A percentile compares a stretch with the other conserved stretches of the same genome.
Evolutionary conservation across 2,329 filamentous ascomycete genomes (phyloP).

Genomic region (Daldinia sp.): DNA sequence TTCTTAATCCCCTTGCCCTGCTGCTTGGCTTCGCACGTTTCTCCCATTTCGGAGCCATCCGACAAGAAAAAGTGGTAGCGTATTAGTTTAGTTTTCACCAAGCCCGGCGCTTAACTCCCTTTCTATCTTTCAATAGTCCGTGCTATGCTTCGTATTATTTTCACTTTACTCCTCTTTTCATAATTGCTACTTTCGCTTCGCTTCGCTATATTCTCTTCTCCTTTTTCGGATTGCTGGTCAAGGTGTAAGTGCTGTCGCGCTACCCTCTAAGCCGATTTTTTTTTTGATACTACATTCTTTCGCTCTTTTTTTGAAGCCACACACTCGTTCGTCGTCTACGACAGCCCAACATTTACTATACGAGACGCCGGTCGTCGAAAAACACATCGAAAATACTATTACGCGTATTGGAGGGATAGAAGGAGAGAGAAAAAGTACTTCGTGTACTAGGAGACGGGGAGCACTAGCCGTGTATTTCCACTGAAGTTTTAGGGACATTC

Average conservation of each 20-base stretch:
- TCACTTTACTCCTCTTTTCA: slow-evolving; percentile 29
- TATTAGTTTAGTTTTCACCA: slow-evolving; percentile 27
- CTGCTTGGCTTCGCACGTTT: slow-evolving; percentile 32
- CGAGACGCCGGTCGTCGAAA: slow-evolving; percentile 57
- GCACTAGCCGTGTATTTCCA: slow-evolving; percentile 13
- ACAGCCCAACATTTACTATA: slow-evolving; percentile 20
- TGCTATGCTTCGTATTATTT: slow-evolving; percentile 43
- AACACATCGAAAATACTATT: slow-evolving; percentile 33
- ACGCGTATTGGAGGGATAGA: slow-evolving; percentile 35
- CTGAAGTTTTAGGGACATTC: slow-evolving; percentile 7
- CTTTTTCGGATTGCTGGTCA: slow-evolving; percentile 38
- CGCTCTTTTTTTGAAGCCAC: slow-evolving; percentile 41
- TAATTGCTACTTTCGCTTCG: slow-evolving; percentile 43
- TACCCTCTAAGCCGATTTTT: slow-evolving; percentile 47
- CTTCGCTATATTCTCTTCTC: slow-evolving; percentile 39
- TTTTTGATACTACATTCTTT: slow-evolving; percentile 47
- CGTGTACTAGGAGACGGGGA: slow-evolving; percentile 38
- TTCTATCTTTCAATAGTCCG: slow-evolving; percentile 43
- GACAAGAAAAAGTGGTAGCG: slow-evolving; percentile 13
- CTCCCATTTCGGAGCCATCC: slow-evolving; percentile 38
- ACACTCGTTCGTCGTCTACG: slow-evolving; percentile 36
- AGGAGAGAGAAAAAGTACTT: slow-evolving; percentile 24
- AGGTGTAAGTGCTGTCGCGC: slow-evolving; percentile 44
- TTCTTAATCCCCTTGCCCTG: slow-evolving; percentile 30
- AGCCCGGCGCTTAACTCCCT: slow-evolving; percentile 47